Conservation (phyloP, 139 green algal species). For the Coelastrella sp. region DNA sequence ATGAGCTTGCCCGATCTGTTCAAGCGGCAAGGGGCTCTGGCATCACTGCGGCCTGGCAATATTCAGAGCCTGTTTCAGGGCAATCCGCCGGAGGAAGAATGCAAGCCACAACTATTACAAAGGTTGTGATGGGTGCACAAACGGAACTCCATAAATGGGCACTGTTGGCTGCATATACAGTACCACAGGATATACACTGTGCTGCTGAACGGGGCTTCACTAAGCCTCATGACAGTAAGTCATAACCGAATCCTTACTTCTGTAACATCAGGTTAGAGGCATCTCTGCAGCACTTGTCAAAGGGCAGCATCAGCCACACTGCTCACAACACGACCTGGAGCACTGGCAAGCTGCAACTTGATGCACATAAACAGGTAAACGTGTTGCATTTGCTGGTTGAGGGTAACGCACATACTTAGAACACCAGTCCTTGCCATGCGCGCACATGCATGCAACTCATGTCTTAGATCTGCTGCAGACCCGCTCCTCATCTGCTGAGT, state of each 20-base stretch:
- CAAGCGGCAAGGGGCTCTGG: neutral
- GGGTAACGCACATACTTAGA: neutral
- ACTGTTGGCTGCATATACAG: neutral
- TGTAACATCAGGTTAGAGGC: neutral
- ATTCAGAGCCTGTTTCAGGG: neutral
- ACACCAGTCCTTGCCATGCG: neutral
- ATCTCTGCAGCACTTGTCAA: neutral
- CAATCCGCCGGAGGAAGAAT: neutral
- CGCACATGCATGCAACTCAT: neutral
- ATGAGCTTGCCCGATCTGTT: constrained; percentile 21
- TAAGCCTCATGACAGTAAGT: neutral
- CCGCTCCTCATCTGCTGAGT: too few species aligned
- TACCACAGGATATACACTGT: neutral
- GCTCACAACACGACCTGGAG: constrained; percentile 7
- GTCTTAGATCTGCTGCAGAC: neutral
- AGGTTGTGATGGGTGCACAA: too few species aligned
- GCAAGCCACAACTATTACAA: constrained; percentile 36
- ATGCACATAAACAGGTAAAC: constrained; percentile 5
- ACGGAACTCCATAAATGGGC: neutral
- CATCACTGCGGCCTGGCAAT: neutral
- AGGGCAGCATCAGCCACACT: neutral
- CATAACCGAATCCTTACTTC: neutral
- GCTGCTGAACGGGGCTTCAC: constrained; percentile 3
- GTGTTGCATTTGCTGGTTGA: neutral
- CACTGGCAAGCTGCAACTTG: neutral